Conservation (phyloP, 2,329 filamentous ascomycete species). For the Didymella pinodella region DNA sequence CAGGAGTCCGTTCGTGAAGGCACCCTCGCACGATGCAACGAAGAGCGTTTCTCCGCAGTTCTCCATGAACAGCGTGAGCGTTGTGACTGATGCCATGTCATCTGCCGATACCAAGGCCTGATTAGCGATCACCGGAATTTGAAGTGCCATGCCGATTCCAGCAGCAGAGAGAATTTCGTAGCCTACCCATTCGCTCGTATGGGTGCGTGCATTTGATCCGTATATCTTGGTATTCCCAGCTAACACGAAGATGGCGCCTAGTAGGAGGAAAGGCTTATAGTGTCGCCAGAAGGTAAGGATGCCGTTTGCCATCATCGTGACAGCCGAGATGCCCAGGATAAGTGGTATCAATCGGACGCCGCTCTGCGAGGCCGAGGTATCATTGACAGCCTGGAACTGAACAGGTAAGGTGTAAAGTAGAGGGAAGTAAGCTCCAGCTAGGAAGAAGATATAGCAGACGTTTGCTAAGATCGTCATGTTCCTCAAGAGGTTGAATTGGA, state of each 20-base stretch:
- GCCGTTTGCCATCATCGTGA: conserved; percentile 39
- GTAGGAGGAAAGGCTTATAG: conserved; percentile 55
- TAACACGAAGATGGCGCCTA: conserved; percentile 36
- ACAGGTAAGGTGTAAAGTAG: conserved; percentile 42
- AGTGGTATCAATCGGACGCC: conserved; percentile 41
- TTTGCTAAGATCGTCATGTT: conserved; percentile 30
- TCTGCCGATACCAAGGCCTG: conserved; percentile 48
- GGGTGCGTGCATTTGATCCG: conserved; percentile 50
- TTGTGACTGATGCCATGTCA: conserved; percentile 52
- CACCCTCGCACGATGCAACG: conserved; percentile 52
- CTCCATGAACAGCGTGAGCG: conserved; percentile 55
- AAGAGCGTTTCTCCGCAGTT: conserved; percentile 55
- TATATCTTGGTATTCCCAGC: conserved; percentile 38
- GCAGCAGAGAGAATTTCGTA: conserved; percentile 58
- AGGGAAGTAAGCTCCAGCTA: conserved; percentile 40
- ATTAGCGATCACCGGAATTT: conserved; percentile 53
- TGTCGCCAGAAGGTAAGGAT: conserved; percentile 45
- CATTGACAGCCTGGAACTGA: conserved; percentile 41
- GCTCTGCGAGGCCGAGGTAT: conserved; percentile 35
- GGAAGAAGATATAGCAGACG: conserved; percentile 33
- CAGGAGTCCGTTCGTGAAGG: conserved; percentile 55
- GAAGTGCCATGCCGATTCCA: conserved; percentile 54
- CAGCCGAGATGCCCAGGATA: conserved; percentile 37
- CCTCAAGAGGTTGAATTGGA: conserved; percentile 34
- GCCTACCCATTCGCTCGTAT: conserved; percentile 56